These are phyloP conservation scores for Chamaenerion angustifolium DNA, from an alignment of 345 rosid genomes.

Conservation along the genomic window DNA sequence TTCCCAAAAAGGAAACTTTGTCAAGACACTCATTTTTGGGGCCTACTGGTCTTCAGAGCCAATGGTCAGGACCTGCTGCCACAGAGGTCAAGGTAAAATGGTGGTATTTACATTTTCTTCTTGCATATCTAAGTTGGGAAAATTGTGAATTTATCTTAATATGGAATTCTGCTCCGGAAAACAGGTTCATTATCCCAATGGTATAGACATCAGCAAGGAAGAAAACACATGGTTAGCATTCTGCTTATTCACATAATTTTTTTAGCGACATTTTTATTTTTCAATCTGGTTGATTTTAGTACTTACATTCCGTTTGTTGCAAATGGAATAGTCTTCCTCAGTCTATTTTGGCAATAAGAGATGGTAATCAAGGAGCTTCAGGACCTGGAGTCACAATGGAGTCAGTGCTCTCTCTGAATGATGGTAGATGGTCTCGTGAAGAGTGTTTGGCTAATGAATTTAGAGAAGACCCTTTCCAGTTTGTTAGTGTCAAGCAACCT, in stretches of 20 bases:
- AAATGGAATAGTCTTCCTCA: constrained; percentile 28
- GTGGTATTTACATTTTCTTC: no score
- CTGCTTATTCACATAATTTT: no score
- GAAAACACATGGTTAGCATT: no score
- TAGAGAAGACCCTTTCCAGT: constrained; percentile 70
- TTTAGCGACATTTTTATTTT: no score
- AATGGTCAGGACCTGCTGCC: constrained; percentile 81
- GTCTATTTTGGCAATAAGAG: constrained; percentile 21
- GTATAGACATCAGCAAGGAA: no score
- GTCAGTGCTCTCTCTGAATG: constrained; percentile 82
- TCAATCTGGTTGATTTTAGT: no score
- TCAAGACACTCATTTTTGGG: constrained; percentile 89
- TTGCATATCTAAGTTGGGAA: no score
- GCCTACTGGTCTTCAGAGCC: constrained; percentile 79
- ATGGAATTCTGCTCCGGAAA: no score
- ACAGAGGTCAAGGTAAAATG: constrained; percentile 50
- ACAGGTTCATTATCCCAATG: no score
- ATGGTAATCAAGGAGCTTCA: constrained; percentile 28
- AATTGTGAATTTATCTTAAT: no score
- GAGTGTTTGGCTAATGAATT: constrained; percentile 32
- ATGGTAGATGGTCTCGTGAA: constrained; percentile 70
- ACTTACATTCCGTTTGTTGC: no score
- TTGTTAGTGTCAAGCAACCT: constrained; percentile 69
- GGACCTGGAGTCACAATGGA: constrained; percentile 33
- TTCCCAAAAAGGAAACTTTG: constrained; percentile 75